Base-by-base conservation (phyloP, 2,329 filamentous ascomycete species). In the Blastomyces silverae region DNA sequence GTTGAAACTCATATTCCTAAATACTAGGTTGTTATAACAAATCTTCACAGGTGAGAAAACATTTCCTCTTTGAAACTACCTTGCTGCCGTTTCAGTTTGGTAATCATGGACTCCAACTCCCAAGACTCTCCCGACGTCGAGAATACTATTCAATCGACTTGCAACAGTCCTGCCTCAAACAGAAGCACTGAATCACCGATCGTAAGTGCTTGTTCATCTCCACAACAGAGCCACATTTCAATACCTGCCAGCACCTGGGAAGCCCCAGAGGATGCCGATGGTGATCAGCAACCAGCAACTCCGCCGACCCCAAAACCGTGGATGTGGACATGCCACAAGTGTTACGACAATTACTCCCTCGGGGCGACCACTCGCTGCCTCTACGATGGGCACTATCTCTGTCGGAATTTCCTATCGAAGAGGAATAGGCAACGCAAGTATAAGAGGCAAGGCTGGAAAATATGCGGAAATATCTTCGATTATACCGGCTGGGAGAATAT, bases 401-500 rank as follows among this genome's bases (percentile, higher is more conserved):
- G 58, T 25, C 31, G 20, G 1, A n/a, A 20, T 17, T 2, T 0
- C 13, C 15, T 3, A 20, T 44, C 2, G n/a, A n/a, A 28, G 8
- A 22, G 11, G 13, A 25, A 60, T 46, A 60, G 17, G 5, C 22
- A 13, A 44, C 13, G 37, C 20, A 44, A 11, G 10, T 17, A 59
- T 25, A 59, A 4, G 37, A 28, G 10, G n/a, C 22, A 48, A 34
- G 2, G 1, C 22, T 3, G 2, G 11, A 7, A 10, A 13, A 1
- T 13, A 20, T 60, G 58, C 44, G 17, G 1, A 60, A 5, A 13
- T 48, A 17, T 28, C 6, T 84, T 85, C 64, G 82, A 85, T 69
- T 84, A 84, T 64, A 65, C 72, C 6, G 79, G 80, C 0, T 85
- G 83, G 83, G 79, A 80, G 64, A 67, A 70, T 0, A 80, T 78